A percentile compares a stretch with the other conserved stretches of the same genome.
These are phyloP conservation scores for Yamadazyma sp. DNA, from an alignment of 1,139 yeast genomes.

Conservation along the genomic window DNA sequence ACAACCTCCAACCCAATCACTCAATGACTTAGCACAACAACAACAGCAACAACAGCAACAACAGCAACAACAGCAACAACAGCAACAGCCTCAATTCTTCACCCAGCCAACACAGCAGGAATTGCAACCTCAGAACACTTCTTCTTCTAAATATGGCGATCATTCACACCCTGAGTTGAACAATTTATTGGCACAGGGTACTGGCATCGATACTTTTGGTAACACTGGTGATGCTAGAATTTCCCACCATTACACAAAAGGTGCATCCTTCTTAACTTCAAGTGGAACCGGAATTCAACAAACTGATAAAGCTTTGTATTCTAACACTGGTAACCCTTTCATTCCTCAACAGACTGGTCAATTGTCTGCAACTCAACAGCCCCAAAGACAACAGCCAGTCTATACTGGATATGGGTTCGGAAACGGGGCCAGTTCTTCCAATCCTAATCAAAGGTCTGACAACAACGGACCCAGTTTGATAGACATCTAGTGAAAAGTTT, in stretches of 20 bases:
- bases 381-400: constrained; percentile 33
- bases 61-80: constrained; percentile 17
- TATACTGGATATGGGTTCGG: constrained; percentile 96
- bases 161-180: constrained; percentile 69
- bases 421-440: constrained; percentile 39
- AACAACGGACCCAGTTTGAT: constrained; percentile 52
- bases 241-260: constrained; percentile 89
- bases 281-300: constrained; percentile 78
- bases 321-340: constrained; percentile 70
- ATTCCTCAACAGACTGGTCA: constrained; percentile 68
- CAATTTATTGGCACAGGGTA: constrained; percentile 76
- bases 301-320: constrained; percentile 37
- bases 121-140: constrained; percentile 29
- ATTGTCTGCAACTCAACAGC: constrained; percentile 18
- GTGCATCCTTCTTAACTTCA: constrained; percentile 78
- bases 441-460: constrained; percentile 25
- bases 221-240: constrained; percentile 86
- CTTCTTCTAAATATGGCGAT: constrained; percentile 47
- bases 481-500: constrained; percentile 31
- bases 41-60: constrained; percentile 10
- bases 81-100: constrained; percentile 23
- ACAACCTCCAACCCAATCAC: constrained; percentile 13
- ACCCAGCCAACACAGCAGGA: constrained; percentile 23
- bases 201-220: constrained; percentile 95
- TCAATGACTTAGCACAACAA: constrained; percentile 10